Evolutionary conservation across 2,329 filamentous ascomycete species (phyloP), one percentile per base, ranked within the genome.

Genomic region (Stylonectria norvegica): DNA sequence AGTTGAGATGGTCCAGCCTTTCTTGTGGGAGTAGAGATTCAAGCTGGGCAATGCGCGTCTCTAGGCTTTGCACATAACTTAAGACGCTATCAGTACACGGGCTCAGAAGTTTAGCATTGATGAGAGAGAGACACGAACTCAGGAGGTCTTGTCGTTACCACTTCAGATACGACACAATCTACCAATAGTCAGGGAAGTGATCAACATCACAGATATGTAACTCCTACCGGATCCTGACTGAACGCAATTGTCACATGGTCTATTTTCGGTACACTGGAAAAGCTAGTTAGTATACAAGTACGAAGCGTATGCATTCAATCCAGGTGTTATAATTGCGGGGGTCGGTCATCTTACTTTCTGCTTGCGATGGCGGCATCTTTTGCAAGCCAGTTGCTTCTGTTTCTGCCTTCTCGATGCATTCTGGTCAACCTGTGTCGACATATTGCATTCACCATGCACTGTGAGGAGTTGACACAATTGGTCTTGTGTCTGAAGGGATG

Each of bases 311-410:
- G n/a, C n/a, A n/a, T n/a, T n/a, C n/a, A n/a, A n/a, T n/a, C n/a
- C n/a, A n/a, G n/a, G n/a, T n/a, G n/a, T n/a, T n/a, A 20, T 7
- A 33, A 23, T n/a, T 27, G 15, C n/a, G 14, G 28, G 19, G 22
- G 8, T 8, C 22, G 22, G 22, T 12, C 12, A 25, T 25, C 30
- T 33, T 19, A 42, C 39, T 34, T 42, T 43, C 15, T 43, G 40
- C 35, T 43, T 43, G 34, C 40, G 31, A 32, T 44, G 41, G 2
- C 41, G 41, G n/a, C 41, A 44, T 12, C 41, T 36, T 12, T 25
- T 25, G 20, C 40, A 43, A 5, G 40, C 40, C 17, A 43, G 17
- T 6, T 34, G 31, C 20, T 43, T 43, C 14, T 25, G 22, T n/a
- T n/a, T n/a, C n/a, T 25, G 34, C 22, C 30, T 38, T n/a, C 35